These are phyloP conservation scores for Edaphochlamys debaryana DNA, from an alignment of 139 green algal species.

Conservation along the genomic window DNA sequence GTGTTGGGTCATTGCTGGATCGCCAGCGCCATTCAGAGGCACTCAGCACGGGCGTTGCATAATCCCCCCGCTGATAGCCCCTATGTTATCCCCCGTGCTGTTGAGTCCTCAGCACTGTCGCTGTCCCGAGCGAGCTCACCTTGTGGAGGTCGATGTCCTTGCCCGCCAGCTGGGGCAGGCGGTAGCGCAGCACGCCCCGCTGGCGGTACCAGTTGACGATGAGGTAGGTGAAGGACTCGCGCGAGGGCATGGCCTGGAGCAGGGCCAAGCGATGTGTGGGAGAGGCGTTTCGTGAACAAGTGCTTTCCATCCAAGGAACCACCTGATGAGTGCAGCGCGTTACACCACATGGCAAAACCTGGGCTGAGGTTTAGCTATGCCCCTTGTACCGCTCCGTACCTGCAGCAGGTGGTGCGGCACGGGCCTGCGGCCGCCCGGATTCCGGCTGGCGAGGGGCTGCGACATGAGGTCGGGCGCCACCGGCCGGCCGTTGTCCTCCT, in stretches of 20 bases:
- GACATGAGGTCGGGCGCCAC: constrained; percentile 6
- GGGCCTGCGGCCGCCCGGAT: background rate
- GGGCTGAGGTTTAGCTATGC: no score
- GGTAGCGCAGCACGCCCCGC: constrained; percentile 67
- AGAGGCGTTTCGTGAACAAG: no score
- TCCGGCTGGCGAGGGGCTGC: background rate
- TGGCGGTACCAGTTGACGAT: constrained; percentile 69
- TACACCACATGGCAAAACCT: no score
- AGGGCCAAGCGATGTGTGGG: background rate
- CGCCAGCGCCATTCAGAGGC: no score
- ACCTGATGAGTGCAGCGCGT: no score
- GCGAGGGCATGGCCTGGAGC: constrained; percentile 28
- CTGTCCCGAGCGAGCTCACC: no score
- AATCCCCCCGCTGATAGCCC: no score
- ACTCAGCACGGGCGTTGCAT: background rate
- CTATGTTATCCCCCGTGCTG: no score
- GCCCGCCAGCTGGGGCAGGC: constrained; percentile 72
- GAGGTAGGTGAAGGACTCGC: constrained; percentile 60
- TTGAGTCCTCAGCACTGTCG: no score
- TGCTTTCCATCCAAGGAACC: no score
- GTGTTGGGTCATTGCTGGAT: no score
- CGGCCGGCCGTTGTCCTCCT: constrained; percentile 22
- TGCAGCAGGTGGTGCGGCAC: constrained; percentile 42
- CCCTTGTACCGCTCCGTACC: no score
- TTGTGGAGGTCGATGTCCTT: constrained; percentile 77